These are phyloP conservation scores for Sphaerulina populicola DNA, from an alignment of 2,329 filamentous ascomycete genomes.

Conservation along the genomic window DNA sequence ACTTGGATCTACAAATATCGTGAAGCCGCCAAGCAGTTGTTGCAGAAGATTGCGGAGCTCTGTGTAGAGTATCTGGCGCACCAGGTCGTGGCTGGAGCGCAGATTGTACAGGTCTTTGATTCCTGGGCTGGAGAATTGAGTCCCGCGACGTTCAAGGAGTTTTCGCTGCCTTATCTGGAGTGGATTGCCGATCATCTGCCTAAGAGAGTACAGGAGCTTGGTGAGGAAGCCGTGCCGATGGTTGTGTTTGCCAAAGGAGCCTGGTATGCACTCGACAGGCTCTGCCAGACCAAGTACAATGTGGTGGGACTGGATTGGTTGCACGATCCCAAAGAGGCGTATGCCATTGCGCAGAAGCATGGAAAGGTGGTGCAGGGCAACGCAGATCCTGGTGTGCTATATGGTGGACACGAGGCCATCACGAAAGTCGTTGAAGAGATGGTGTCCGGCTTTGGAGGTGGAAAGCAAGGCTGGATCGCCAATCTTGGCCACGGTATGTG, in stretches of 20 bases:
- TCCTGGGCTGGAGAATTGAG: slow-evolving; percentile 95
- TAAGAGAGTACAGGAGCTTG: slow-evolving; percentile 61
- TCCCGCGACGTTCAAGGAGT: slow-evolving; percentile 70
- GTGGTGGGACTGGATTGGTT: slow-evolving; percentile 94
- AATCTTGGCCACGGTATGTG: slow-evolving; percentile 85
- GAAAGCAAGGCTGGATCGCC: slow-evolving; percentile 89
- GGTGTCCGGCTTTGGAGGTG: slow-evolving; percentile 74
- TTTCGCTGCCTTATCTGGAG: slow-evolving; percentile 76
- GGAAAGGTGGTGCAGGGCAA: slow-evolving; percentile 86
- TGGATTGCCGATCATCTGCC: slow-evolving; percentile 79
- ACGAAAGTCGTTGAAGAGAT: slow-evolving; percentile 75
- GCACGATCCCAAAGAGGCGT: slow-evolving; percentile 76
- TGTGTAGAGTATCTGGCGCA: slow-evolving; percentile 91
- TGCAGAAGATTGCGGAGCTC: slow-evolving; percentile 86
- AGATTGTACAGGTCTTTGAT: slow-evolving; percentile 94
- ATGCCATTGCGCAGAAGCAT: slow-evolving; percentile 60
- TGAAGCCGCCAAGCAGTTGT: slow-evolving; percentile 66
- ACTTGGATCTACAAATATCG: slow-evolving; percentile 93
- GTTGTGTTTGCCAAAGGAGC: slow-evolving; percentile 97
- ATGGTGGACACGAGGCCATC: slow-evolving; percentile 74
- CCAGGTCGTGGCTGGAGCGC: slow-evolving; percentile 87
- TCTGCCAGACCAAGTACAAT: slow-evolving; percentile 83
- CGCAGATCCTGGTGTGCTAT: slow-evolving; percentile 86
- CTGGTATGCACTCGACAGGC: slow-evolving; percentile 83
- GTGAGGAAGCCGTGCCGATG: slow-evolving; percentile 79